Base-by-base conservation (phyloP, 345 rosid genomes). In the Rubroshorea leprosula region DNA sequence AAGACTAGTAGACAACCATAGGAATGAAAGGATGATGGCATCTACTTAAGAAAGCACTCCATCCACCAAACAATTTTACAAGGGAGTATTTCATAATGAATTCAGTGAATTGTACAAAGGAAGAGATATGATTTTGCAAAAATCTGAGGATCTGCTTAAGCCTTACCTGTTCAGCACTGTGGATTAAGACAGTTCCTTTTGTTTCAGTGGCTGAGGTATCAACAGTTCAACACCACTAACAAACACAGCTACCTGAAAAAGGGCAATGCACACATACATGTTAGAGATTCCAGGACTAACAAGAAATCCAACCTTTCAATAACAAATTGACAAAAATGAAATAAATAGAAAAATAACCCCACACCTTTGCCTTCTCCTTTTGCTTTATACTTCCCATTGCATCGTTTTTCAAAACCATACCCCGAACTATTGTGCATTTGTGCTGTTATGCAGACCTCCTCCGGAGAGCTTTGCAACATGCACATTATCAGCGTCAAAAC, bases 191-290 rank as follows among this genome's bases (percentile, higher is more conserved):
- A 64, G 99, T 94, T 73, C 99, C 99, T 69, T 94, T 94, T 11
- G 99, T 94, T 57, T 94, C 97, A 65, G 99, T 90, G 23, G 95
- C 99, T 58, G 84, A 76, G 25, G 99, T 80, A 80, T 94, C 99
- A 73, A n/a, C n/a, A n/a, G n/a, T n/a, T n/a, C n/a, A n/a, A 94
- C 89, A 47, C 96, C 99, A 66, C 97, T 80, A 46, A 72, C 99
- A 79, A 94, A 94, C n/a, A 94, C 99, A 25, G 78, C 99, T 74
- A 94, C 97, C 97, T 89, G 64, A 54, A 22, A 62, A 48, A 20
- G 9, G 55, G 15, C 13, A 20, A 39, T 38, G 11, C 55, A 45
- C 17, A 55, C 5, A 68, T n/a, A n/a, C n/a, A n/a, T 1, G 1
- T 58, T 49, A 6, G 41, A 51, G 49, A 15, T 17, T 24, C 31